Base-by-base conservation (phyloP, 2,329 filamentous ascomycete genomes). In the Clonostachys chloroleuca region DNA sequence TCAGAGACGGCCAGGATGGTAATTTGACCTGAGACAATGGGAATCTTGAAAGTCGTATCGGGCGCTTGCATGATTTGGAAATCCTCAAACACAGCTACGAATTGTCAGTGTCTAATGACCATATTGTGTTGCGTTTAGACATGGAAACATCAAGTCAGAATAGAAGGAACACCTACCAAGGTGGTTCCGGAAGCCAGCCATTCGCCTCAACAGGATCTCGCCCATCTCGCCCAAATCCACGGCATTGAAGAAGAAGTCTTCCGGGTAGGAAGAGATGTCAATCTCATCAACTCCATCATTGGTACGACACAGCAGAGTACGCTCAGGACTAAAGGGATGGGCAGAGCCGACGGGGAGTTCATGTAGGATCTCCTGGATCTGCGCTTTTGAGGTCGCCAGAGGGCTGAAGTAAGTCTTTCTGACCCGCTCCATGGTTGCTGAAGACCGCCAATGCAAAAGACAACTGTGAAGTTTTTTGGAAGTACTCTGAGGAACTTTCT, bases 141-240 rank as follows among this genome's bases (percentile, higher is more conserved):
- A 10, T 30, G 8, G 10, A 30, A 10, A 30, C 9, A 30, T 10
- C 9, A 9, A 30, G 24, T 30, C 24, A 39, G 16, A 39, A 39
- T n/a, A 8, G 12, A 18, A 18, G 36, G 12, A 39, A 8, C n/a
- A 42, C 47, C 7, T 34, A 51, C 49, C 37, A 4, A 49, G 24
- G 33, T 49, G 36, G 4, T n/a, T 20, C 5, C 39, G 13, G 44
- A 50, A 54, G 35, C 43, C 44, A 16, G 34, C 44, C 51, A 53
- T 53, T 45, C 51, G 48, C 12, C 49, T 41, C 37, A 51, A 43
- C 16, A 54, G 51, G 30, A 47, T 46, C 42, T 54, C 49, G 4
- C 52, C 52, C 51, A 54, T 54, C 42, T 52, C 51, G 10, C 51
- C 52, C 17, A 54, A 47, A 35, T 54, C 52, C 1, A 54, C 52